These are phyloP conservation scores for Penicillium maclennaniae DNA, from an alignment of 495 filamentous ascomycete genomes.

Conservation along the genomic window DNA sequence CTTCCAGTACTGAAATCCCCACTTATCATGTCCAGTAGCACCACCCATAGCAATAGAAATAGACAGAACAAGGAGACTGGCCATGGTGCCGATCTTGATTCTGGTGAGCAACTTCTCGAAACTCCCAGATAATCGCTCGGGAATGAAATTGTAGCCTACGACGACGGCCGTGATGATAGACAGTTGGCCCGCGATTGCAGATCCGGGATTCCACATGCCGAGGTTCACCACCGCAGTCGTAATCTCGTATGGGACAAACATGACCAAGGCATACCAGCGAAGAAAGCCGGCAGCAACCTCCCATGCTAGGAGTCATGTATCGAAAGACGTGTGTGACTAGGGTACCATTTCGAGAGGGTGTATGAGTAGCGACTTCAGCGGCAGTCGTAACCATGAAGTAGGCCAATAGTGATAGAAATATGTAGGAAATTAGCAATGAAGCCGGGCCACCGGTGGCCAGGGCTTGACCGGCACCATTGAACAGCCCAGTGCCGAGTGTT, in stretches of 20 bases:
- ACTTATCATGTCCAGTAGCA: conserved; percentile 58
- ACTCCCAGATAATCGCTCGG: conserved; percentile 73
- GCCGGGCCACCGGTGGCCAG: conserved; percentile 40
- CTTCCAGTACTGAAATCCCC: conserved; percentile 75
- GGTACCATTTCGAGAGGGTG: conserved; percentile 54
- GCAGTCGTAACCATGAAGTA: conserved; percentile 58
- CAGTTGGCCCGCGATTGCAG: conserved; percentile 66
- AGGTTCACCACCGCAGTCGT: conserved; percentile 82
- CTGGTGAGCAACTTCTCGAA: conserved; percentile 75
- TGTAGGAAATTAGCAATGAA: conserved; percentile 36
- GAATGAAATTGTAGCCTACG: conserved; percentile 71
- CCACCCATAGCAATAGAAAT: conserved; percentile 67
- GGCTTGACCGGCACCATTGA: conserved; percentile 39
- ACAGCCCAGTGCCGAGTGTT: conserved; percentile 40
- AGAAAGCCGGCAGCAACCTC: conserved; percentile 56
- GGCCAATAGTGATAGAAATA: conserved; percentile 51
- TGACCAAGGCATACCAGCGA: conserved; percentile 58
- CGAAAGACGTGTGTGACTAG: conserved; percentile 52
- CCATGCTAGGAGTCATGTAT: conserved; percentile 48
- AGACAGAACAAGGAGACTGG: conserved; percentile 64
- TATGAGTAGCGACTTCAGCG: conserved; percentile 61
- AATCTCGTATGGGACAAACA: conserved; percentile 69
- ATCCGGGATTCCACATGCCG: conserved; percentile 62
- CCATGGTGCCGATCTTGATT: conserved; percentile 75
- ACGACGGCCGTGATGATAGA: conserved; percentile 66